Percentiles rank a stretch among this genome's conserved stretches.
Evolutionary conservation across 768 basidiomycete genomes (phyloP).

Genomic region (button mushroom (Agaricus bisporus)): DNA sequence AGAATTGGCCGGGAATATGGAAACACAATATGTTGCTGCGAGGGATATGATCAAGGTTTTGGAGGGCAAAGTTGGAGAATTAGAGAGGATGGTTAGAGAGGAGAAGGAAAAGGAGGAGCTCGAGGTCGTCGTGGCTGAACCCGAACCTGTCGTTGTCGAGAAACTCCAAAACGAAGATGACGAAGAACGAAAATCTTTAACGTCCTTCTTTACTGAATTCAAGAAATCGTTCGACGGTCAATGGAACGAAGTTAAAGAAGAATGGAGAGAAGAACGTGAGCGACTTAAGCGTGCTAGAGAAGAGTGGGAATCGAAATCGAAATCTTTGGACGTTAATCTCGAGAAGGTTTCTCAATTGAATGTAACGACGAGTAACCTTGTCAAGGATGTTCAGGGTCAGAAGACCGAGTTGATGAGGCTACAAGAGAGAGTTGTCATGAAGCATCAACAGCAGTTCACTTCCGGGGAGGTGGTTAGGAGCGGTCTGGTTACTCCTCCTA

Average conservation of each 20-base stretch:
- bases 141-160: neutral
- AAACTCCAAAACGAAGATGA: conserved; percentile 8
- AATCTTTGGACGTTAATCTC: conserved; percentile 47
- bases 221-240: conserved; percentile 73
- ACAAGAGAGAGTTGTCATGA: conserved; percentile 9
- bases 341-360: conserved; percentile 35
- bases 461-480: conserved; percentile 31
- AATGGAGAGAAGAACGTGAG: conserved; percentile 79
- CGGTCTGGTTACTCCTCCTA: conserved; percentile 70
- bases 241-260: conserved; percentile 72
- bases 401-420: conserved; percentile 14
- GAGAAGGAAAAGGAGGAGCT: conserved; percentile 28
- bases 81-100: conserved; percentile 59
- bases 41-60: conserved; percentile 66
- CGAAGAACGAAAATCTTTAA: conserved; percentile 26
- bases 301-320: conserved; percentile 70
- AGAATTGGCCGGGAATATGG: conserved; percentile 64
- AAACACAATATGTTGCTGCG: conserved; percentile 72
- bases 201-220: conserved; percentile 61
- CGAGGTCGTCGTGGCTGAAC: neutral
- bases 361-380: conserved; percentile 18
- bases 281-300: conserved; percentile 66
- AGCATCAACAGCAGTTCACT: conserved; percentile 3
- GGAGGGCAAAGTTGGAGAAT: conserved; percentile 57
- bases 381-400: conserved; percentile 15